phyloP scores from a whole-genome alignment of 345 rosid genomes.

The Syzygium oleosum region DNA sequence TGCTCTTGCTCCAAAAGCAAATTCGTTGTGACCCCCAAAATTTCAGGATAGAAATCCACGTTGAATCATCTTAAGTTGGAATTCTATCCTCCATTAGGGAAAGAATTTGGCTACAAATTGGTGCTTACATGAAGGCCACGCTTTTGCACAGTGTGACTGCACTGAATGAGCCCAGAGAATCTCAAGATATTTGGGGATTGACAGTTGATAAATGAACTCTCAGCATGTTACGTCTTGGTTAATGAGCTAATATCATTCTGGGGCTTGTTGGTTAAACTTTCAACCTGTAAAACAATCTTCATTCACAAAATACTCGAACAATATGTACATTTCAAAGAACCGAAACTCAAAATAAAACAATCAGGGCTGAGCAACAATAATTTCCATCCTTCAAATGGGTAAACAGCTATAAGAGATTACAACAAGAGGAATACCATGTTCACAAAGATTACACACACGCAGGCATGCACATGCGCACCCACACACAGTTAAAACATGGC shows the following conservation, averaged over 20 bases:
- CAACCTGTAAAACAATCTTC: constrained; percentile 26
- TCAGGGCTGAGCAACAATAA: background rate
- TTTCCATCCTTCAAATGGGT: background rate
- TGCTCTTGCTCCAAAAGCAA: background rate
- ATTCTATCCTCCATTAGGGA: background rate
- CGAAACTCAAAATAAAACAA: background rate
- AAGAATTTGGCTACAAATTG: background rate
- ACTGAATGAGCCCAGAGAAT: background rate
- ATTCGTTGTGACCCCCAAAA: background rate
- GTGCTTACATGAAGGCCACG: background rate
- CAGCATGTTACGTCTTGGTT: background rate
- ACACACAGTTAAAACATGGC: background rate
- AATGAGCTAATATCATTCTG: constrained; percentile 14
- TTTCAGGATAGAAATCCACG: background rate
- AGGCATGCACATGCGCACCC: background rate
- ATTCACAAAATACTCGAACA: background rate
- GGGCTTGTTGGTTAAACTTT: constrained; percentile 14
- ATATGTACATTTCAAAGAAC: background rate
- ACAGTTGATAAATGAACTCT: background rate
- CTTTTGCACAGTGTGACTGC: background rate
- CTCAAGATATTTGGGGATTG: background rate
- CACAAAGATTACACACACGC: background rate
- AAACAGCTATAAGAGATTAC: background rate
- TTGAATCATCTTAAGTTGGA: background rate
- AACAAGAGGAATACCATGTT: background rate